Conservation (phyloP, 208 protist species). For the Leishmania arabica region DNA sequence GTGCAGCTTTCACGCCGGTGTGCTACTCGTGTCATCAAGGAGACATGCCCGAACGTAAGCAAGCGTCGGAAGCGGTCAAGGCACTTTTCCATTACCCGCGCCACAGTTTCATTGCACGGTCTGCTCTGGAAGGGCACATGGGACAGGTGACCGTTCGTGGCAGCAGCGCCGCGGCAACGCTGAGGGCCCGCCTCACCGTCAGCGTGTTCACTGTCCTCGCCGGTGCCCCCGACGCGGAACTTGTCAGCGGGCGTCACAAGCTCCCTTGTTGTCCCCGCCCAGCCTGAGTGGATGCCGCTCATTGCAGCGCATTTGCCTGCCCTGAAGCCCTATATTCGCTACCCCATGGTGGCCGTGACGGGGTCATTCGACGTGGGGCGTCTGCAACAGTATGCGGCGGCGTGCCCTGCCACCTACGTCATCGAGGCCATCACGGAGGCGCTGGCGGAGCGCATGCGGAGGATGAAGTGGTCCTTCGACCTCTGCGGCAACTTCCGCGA, state of each 20-base stretch:
- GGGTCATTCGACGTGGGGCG: neutral
- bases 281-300: neutral
- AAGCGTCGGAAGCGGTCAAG: constrained; percentile 2
- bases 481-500: constrained; percentile 10
- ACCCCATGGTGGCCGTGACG: neutral
- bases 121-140: constrained; percentile 9
- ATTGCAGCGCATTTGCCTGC: neutral
- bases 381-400: neutral
- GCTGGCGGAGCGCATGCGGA: neutral
- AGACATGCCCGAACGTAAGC: neutral
- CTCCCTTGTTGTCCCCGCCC: neutral
- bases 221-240: constrained; percentile 8
- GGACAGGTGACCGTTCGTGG: constrained; percentile 1
- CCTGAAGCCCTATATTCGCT: constrained; percentile 4
- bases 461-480: constrained; percentile 2
- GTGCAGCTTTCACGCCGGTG: neutral
- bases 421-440: constrained; percentile 7
- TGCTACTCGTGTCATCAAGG: neutral
- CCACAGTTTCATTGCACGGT: constrained; percentile 12
- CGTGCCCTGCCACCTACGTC: neutral
- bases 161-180: neutral
- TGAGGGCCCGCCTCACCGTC: constrained; percentile 6
- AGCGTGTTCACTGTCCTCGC: constrained; percentile 12
- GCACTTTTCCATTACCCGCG: constrained; percentile 10
- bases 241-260: neutral